phyloP scores from a whole-genome alignment of 2,329 filamentous ascomycete species.

The Akanthomyces uredinophilus region DNA sequence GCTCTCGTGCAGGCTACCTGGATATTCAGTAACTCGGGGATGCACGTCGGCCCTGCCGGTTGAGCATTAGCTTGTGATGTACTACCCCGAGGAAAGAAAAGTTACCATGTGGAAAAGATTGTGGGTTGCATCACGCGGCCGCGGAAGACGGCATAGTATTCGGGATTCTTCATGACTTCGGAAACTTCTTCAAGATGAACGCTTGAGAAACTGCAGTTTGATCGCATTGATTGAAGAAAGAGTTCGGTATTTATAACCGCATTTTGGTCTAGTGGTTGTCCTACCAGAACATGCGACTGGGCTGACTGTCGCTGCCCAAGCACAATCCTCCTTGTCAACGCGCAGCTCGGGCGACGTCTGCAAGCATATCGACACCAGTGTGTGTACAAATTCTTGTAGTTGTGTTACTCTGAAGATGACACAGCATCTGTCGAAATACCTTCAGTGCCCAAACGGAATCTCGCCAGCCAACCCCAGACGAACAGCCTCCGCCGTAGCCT shows the following conservation, averaged over 20 bases:
- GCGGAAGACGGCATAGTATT: background rate
- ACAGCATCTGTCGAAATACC: constrained; percentile 14
- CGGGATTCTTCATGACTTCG: background rate
- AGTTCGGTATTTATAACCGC: too few species aligned
- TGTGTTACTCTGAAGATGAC: background rate
- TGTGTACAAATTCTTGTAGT: too few species aligned
- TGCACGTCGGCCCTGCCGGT: background rate
- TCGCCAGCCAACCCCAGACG: background rate
- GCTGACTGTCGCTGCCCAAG: background rate
- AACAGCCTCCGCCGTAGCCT: constrained; percentile 33
- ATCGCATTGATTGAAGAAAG: too few species aligned
- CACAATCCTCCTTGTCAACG: background rate
- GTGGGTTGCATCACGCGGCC: background rate
- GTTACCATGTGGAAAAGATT: background rate
- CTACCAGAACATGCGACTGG: background rate
- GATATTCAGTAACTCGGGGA: background rate
- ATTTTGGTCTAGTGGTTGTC: background rate
- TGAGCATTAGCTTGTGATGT: background rate
- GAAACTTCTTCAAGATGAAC: too few species aligned
- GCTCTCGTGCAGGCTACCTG: background rate
- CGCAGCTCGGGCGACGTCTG: background rate
- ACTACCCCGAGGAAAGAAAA: background rate
- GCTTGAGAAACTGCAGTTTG: too few species aligned
- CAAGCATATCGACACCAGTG: background rate
- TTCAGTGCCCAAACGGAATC: constrained; percentile 14